These are phyloP conservation scores for Kuraishia capsulata DNA, from an alignment of 805 yeast species.

Conservation along the genomic window DNA sequence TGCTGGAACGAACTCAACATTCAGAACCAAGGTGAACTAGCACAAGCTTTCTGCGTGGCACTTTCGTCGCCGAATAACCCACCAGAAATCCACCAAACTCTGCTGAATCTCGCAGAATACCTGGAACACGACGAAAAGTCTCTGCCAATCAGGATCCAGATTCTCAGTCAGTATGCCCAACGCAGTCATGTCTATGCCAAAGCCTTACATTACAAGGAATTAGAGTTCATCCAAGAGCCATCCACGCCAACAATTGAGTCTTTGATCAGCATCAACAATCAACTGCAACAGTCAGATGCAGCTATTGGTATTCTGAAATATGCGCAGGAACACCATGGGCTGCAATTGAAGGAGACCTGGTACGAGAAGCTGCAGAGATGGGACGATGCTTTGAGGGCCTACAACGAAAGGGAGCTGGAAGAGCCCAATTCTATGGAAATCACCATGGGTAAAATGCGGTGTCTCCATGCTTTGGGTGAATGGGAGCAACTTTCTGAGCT, in stretches of 20 bases:
- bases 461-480: conserved; percentile 96
- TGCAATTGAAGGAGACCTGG: conserved; percentile 95
- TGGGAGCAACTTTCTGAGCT: conserved; percentile 89
- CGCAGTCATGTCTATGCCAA: conserved; percentile 97
- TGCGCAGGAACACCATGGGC: conserved; percentile 83
- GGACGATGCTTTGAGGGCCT: conserved; percentile 95
- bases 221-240: conserved; percentile 91
- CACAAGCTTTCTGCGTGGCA: conserved; percentile 78
- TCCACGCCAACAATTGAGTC: conserved; percentile 88
- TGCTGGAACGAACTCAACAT: conserved; percentile 92
- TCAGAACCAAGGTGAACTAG: conserved; percentile 82
- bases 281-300: conserved; percentile 93
- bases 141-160: conserved; percentile 82
- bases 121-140: conserved; percentile 98
- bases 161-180: conserved; percentile 87
- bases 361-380: conserved; percentile 93
- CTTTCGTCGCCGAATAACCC: conserved; percentile 86
- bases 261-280: conserved; percentile 85
- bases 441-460: conserved; percentile 96
- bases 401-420: conserved; percentile 62
- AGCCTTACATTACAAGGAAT: conserved; percentile 90
- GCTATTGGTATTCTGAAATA: conserved; percentile 94
- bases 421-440: conserved; percentile 74
- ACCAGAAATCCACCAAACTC: conserved; percentile 88
- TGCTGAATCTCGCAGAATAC: conserved; percentile 85